phyloP scores from a whole-genome alignment of 2,329 filamentous ascomycete species.

The Claviceps fusiformis region DNA sequence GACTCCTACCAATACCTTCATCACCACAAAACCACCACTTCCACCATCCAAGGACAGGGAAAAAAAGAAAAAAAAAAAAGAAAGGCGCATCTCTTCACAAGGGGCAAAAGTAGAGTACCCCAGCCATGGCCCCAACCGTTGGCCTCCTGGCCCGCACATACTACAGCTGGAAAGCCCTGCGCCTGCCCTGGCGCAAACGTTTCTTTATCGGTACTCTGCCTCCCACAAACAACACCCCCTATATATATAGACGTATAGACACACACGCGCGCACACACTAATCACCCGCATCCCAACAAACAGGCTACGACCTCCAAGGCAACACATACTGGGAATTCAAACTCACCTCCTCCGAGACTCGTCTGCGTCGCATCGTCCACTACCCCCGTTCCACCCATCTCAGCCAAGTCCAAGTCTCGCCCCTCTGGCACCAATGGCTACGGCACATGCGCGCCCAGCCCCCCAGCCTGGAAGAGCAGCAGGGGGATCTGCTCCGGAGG shows the following conservation, averaged over 20 bases:
- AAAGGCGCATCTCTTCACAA: background rate
- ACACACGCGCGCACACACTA: too few species aligned
- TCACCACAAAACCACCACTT: background rate
- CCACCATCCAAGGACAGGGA: background rate
- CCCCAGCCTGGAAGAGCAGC: conserved; percentile 44
- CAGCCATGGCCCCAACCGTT: conserved; percentile 10
- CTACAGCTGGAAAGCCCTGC: conserved; percentile 49
- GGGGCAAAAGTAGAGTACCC: background rate
- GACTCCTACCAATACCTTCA: background rate
- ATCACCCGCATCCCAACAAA: background rate
- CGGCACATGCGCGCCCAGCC: conserved; percentile 42
- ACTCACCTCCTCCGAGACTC: conserved; percentile 26
- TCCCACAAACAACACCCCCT: background rate
- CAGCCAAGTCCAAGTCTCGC: conserved; percentile 42
- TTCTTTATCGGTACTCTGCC: conserved; percentile 41
- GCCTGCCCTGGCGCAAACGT: conserved; percentile 49
- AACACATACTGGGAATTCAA: conserved; percentile 60
- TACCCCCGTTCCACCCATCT: conserved; percentile 41
- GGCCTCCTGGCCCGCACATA: conserved; percentile 30
- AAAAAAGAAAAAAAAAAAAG: background rate
- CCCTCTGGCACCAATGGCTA: conserved; percentile 57
- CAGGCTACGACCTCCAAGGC: conserved; percentile 50
- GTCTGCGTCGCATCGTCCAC: conserved; percentile 49
- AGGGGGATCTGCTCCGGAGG: conserved; percentile 37
- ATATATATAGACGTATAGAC: background rate